These are phyloP conservation scores for Aspergillus neotritici DNA, from an alignment of 2,329 filamentous ascomycete genomes.

Conservation along the genomic window DNA sequence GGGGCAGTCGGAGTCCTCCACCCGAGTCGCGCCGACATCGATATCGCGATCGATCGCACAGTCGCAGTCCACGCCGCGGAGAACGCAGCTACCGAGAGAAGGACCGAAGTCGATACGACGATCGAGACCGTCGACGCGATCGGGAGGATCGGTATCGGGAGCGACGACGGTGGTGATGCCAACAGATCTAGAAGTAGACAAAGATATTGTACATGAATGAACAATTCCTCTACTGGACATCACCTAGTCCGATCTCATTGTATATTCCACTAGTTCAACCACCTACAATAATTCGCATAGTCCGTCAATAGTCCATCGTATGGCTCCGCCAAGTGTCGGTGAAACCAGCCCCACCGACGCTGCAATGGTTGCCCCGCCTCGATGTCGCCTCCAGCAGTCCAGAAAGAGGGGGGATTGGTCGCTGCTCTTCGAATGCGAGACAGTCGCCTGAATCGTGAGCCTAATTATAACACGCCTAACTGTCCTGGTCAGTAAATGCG, in stretches of 20 bases:
- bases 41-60: constrained; percentile 28
- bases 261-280: too few relatives aligned
- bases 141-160: constrained; percentile 27
- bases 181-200: background rate
- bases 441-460: background rate
- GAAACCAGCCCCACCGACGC: constrained; percentile 16
- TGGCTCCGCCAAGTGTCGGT: constrained; percentile 7
- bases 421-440: constrained; percentile 4
- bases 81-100: constrained; percentile 8
- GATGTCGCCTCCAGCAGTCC: constrained; percentile 6
- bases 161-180: constrained; percentile 17
- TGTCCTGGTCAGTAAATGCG: too few relatives aligned
- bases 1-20: constrained; percentile 45
- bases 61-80: constrained; percentile 21
- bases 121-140: constrained; percentile 27
- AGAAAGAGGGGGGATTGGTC: constrained; percentile 11
- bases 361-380: constrained; percentile 3
- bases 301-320: background rate
- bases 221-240: background rate
- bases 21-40: constrained; percentile 25
- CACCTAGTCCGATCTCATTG: too few relatives aligned
- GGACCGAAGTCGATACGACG: constrained; percentile 33
- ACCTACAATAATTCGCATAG: too few relatives aligned
- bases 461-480: too few relatives aligned
- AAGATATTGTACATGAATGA: background rate